Percentiles rank a stretch among this genome's conserved stretches.
phyloP scores from a whole-genome alignment of 805 yeast species.

The Pichia heedii region DNA sequence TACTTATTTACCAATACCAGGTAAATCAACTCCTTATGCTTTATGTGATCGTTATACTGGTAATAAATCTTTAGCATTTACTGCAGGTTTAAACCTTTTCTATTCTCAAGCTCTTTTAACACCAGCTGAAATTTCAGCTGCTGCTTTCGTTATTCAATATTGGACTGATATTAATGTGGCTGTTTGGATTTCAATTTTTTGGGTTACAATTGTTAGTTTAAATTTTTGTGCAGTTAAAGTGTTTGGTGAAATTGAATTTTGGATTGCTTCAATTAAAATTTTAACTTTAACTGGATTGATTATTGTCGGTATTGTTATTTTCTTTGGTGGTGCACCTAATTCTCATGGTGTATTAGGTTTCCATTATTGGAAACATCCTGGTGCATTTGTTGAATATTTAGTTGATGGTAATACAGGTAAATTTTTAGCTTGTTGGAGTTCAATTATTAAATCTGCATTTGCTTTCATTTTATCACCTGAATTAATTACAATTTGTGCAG shows the following conservation, averaged over 20 bases:
- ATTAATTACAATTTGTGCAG: slow-evolving; percentile 43
- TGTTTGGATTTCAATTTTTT: slow-evolving; percentile 49
- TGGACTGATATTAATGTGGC: slow-evolving; percentile 50
- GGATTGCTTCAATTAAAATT: slow-evolving; percentile 59
- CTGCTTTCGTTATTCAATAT: slow-evolving; percentile 48
- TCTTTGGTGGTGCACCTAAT: slow-evolving; percentile 56
- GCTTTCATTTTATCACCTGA: slow-evolving; percentile 60
- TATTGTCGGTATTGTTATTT: slow-evolving; percentile 43
- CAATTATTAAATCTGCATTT: slow-evolving; percentile 54
- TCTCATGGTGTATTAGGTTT: slow-evolving; percentile 50
- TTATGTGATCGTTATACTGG: slow-evolving; percentile 25
- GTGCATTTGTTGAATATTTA: slow-evolving; percentile 41
- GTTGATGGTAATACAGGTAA: slow-evolving; percentile 48
- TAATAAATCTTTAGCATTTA: slow-evolving; percentile 21
- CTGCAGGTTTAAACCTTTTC: slow-evolving; percentile 31
- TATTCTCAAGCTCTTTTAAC: slow-evolving; percentile 27
- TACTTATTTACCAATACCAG: slow-evolving; percentile 48
- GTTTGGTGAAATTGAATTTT: slow-evolving; percentile 48
- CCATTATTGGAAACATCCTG: slow-evolving; percentile 48
- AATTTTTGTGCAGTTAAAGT: slow-evolving; percentile 37
- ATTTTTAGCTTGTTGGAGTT: slow-evolving; percentile 56
- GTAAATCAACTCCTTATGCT: slow-evolving; percentile 32
- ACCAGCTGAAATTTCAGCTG: slow-evolving; percentile 51
- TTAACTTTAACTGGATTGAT: slow-evolving; percentile 53
- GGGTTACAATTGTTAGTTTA: slow-evolving; percentile 35